Conservation (phyloP, 192 early-diverging fungal genomes). For the Coemansia erecta region DNA sequence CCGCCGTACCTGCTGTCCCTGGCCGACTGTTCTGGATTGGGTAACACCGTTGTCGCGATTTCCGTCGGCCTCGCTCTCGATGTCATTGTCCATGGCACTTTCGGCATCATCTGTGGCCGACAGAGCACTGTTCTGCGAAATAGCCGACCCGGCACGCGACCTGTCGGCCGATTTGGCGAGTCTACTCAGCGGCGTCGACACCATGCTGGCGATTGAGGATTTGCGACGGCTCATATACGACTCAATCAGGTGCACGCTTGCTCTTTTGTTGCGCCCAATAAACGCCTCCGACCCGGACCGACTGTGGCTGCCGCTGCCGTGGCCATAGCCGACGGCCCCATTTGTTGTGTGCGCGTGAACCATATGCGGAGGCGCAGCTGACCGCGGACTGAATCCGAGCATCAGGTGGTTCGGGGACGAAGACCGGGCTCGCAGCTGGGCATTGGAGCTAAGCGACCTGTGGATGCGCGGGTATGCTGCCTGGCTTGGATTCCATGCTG, state of each 20-base stretch:
- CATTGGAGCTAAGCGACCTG: slow-evolving; percentile 33
- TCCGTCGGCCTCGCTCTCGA: neutral
- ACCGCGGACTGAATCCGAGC: slow-evolving; percentile 4
- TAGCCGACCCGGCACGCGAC: neutral
- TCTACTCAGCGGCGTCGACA: neutral
- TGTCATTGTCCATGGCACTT: neutral
- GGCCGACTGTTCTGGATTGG: no score
- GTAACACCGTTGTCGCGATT: neutral
- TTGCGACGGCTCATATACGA: neutral
- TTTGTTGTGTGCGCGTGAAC: neutral
- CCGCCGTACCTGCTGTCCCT: no score
- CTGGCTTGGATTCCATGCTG: slow-evolving; percentile 3
- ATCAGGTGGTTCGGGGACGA: slow-evolving; percentile 22
- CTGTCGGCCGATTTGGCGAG: neutral
- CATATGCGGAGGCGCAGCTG: slow-evolving; percentile 18
- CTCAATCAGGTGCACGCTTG: neutral
- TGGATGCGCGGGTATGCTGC: slow-evolving; percentile 19
- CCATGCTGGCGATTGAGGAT: neutral
- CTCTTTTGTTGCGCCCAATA: neutral
- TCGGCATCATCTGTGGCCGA: neutral
- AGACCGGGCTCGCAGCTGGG: slow-evolving; percentile 22
- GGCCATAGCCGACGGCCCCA: neutral
- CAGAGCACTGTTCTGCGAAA: neutral
- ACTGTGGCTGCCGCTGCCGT: neutral
- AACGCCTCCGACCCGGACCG: neutral